Base-by-base conservation (phyloP, 495 filamentous ascomycete genomes). In the Daldinia concentrica region DNA sequence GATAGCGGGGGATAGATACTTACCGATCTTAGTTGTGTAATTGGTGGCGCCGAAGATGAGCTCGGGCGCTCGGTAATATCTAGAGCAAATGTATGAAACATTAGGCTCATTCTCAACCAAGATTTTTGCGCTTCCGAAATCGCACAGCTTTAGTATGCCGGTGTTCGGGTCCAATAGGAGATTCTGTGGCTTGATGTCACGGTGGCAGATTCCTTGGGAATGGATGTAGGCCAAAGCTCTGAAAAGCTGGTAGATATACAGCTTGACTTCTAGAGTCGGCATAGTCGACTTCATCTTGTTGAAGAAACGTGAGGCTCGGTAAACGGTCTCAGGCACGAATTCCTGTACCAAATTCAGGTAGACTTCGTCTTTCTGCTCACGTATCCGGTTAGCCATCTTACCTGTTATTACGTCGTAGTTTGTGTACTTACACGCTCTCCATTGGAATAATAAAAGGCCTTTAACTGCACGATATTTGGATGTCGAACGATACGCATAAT, bases 211-310 rank as follows among this genome's bases (percentile, higher is more conserved):
- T 62, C 95, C 95, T 84, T 97, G 95, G 1, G 96, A 99, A 81
- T 99, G 95, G 75, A 99, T 99, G 81, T 98, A 99, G 58, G 95
- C 95, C 69, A 99, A 87, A 39, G 95, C 97, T 66, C 95, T 90
- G 87, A 99, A 99, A 30, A 99, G 90, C 83, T 99, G 95, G 81
- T 99, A 99, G 79, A 97, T 98, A 85, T 98, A 99, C 55, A 99
- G 90, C 83, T 99, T 99, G 76, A 98, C 93, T 79, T 98, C 95
- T 58, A 99, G 87, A 79, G 93, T 97, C 26, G 95, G 95, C 95
- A 99, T 99, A 15, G 96, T 98, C 6, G 95, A 97, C 88, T 99
- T 99, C 88, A 98, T 89, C 85, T 98, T 99, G 85, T 97, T 98
- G 87, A 98, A 99, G 82, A 97, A 98, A 55, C 95, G 88, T 48